Percentiles rank a stretch among this genome's conserved stretches.
phyloP scores from a whole-genome alignment of 106 monocot genomes.

The Triglochin maritima region DNA sequence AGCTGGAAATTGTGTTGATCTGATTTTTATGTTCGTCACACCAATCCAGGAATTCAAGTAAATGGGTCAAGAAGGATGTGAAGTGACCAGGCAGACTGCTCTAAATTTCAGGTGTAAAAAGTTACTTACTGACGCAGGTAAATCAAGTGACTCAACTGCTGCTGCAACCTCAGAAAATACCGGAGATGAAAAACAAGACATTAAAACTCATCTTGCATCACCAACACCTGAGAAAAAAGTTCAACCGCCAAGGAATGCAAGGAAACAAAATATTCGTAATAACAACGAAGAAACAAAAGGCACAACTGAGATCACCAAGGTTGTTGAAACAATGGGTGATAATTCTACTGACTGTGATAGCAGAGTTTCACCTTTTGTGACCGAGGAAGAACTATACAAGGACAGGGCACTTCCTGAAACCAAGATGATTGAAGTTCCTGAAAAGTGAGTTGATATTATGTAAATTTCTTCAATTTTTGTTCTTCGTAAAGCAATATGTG shows the following conservation, averaged over 20 bases:
- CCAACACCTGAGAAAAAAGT: slow-evolving; percentile 4
- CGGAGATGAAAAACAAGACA: background rate
- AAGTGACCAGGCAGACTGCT: background rate
- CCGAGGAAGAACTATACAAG: background rate
- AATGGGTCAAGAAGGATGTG: slow-evolving; percentile 1
- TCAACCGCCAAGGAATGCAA: background rate
- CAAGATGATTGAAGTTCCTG: background rate
- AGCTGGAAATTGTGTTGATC: background rate
- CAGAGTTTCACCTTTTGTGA: background rate
- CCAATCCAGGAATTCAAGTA: background rate
- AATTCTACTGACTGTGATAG: background rate
- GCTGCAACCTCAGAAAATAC: background rate
- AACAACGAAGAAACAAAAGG: background rate
- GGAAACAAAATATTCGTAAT: background rate
- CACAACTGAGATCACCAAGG: background rate
- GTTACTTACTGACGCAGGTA: background rate
- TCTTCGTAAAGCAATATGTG: background rate
- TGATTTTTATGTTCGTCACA: background rate
- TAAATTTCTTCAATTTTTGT: background rate
- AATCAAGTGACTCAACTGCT: background rate
- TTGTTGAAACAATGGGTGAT: background rate
- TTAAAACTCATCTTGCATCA: slow-evolving; percentile 1
- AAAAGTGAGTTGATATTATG: slow-evolving; percentile 1
- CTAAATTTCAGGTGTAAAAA: slow-evolving; percentile 5
- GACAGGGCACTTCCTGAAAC: background rate